These are phyloP conservation scores for Excoecaria cochinchinensis DNA, from an alignment of 345 rosid species.

Conservation along the genomic window DNA sequence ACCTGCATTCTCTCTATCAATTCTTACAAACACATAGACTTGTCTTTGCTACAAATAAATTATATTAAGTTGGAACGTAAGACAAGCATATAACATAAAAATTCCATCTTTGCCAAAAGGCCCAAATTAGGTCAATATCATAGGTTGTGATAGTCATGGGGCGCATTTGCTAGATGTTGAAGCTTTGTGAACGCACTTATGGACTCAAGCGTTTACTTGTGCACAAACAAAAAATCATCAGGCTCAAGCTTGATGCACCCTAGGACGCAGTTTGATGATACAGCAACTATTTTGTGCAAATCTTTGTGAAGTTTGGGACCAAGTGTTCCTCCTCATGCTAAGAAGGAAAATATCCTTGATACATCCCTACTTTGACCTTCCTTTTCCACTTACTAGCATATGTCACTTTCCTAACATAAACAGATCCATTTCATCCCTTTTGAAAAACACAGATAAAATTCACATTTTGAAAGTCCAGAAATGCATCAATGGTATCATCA, in stretches of 20 bases:
- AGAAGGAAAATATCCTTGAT: neutral
- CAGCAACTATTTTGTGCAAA: too few species aligned
- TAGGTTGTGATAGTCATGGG: neutral
- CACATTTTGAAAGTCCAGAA: neutral
- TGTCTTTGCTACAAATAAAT: neutral
- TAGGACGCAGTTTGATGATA: neutral
- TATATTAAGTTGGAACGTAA: neutral
- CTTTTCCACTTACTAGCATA: neutral
- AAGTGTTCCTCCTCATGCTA: neutral
- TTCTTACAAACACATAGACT: neutral
- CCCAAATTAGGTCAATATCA: neutral
- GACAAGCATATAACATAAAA: neutral
- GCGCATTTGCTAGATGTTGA: neutral
- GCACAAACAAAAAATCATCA: neutral
- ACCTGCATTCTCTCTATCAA: neutral
- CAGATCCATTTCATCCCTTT: slow-evolving; percentile 6
- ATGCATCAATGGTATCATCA: neutral
- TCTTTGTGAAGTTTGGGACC: neutral
- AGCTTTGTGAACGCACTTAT: neutral
- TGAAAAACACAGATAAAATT: neutral
- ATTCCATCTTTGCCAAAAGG: neutral
- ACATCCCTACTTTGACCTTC: neutral
- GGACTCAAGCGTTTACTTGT: neutral
- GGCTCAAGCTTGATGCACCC: neutral
- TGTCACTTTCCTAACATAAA: neutral